Base-by-base conservation (phyloP, 352 stramenopile species). In the Pythium vanterpoolii region DNA sequence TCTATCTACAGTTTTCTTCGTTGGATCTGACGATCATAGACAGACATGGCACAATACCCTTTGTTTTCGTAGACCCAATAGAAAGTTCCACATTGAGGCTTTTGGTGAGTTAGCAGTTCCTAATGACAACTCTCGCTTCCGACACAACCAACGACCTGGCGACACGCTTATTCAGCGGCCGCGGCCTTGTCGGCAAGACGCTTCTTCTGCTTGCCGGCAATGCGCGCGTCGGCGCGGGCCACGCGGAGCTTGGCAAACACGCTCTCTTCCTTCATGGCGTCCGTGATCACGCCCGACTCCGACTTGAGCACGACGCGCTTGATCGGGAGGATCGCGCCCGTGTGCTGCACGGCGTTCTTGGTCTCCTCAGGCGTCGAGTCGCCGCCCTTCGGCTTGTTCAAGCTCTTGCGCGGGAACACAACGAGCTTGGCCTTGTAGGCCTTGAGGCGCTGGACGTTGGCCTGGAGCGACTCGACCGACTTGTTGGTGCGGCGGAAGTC, bases 391-490 rank as follows among this genome's bases (percentile, higher is more conserved):
- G 88, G 76, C 85, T 98, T 98, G 75, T 93, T 96, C 56, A 94
- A 73, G 77, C 86, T 90, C 81, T 98, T 98, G 83, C 96, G 96
- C 62, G 97, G 96, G 93, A 99, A 99, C 57, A 99, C 84, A 60
- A 99, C 90, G 44, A 99, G 86, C 73, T 98, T 99, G 56, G 82
- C 78, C 85, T 99, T 98, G 96, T 99, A 99, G 61, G 96, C 93
- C 85, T 99, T 98, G 52, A 99, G 90, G 74, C 97, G 95, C 68
- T 98, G 88, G 58, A 99, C 97, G 82, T 99, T 99, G 26, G 89
- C 85, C 76, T 97, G 87, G 50, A 96, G 83, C 62, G 89, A 97
- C 76, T 99, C 96, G 16, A 98, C 86, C 68, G 81, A 98, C 77
- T 98, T 97, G 96, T 99, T 99, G 62, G 82, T 98, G 69, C 98